These are phyloP conservation scores for Arabidopsis suecica DNA, from an alignment of 345 rosid species.

Conservation along the genomic window DNA sequence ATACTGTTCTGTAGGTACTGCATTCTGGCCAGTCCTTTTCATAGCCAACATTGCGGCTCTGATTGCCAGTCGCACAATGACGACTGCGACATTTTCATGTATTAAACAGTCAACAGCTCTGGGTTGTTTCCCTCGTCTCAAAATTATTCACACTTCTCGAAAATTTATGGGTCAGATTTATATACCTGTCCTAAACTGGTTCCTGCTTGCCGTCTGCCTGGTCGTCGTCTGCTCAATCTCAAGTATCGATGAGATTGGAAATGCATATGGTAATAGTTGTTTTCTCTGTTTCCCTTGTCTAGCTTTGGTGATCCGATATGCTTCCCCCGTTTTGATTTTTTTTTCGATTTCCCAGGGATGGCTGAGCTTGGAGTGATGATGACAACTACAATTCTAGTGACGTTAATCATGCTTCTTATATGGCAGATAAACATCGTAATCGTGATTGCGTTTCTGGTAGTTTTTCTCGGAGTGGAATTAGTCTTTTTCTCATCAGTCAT, in stretches of 20 bases:
- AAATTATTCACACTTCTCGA: conserved; percentile 96
- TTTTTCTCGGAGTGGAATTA: conserved; percentile 87
- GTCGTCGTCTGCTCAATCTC: conserved; percentile 80
- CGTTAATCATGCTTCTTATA: conserved; percentile 96
- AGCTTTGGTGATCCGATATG: conserved; percentile 27
- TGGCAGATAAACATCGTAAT: conserved; percentile 94
- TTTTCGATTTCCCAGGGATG: conserved; percentile 65
- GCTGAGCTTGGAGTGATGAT: conserved; percentile 99
- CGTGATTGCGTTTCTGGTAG: conserved; percentile 65
- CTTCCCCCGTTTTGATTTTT: conserved; percentile 4
- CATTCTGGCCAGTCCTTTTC: conserved; percentile 86
- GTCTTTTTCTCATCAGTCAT: conserved; percentile 88
- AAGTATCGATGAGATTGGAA: conserved; percentile 90
- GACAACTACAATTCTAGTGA: conserved; percentile 93
- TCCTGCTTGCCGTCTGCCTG: conserved; percentile 85
- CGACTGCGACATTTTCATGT: conserved; percentile 99
- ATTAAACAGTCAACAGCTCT: conserved; percentile 96
- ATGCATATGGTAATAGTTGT: conserved; percentile 82
- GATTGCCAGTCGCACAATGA: conserved; percentile 98
- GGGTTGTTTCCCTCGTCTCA: conserved; percentile 98
- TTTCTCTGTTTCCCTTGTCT: conserved; percentile 30
- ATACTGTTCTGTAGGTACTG: conserved; percentile 60
- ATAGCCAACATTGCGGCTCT: conserved; percentile 93
- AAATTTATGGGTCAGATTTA: conserved; percentile 99
- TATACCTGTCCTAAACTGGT: conserved; percentile 99